A percentile compares a stretch with the other conserved stretches of the same genome.
Conservation (phyloP, 2,329 filamentous ascomycete species). For the Mariannaea sp. region DNA sequence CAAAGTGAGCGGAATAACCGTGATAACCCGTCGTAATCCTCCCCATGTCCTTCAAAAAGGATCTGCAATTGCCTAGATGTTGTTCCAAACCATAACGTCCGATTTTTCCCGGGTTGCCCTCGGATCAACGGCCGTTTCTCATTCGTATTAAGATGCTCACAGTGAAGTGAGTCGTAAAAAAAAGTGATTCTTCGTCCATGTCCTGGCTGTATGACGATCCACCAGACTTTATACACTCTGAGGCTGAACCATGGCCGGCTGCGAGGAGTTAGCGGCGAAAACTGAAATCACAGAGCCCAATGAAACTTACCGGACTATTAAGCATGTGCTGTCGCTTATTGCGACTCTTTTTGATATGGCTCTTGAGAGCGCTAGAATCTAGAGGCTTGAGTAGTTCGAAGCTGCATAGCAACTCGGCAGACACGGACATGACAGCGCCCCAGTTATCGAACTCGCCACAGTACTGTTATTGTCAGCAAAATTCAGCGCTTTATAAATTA, state of each 20-base stretch:
- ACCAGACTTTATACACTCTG: constrained; percentile 56
- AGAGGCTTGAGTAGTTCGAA: constrained; percentile 96
- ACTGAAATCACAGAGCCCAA: not conserved
- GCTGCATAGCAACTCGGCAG: constrained; percentile 88
- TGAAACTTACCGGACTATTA: constrained; percentile 84
- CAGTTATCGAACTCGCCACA: constrained; percentile 99
- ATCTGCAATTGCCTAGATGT: constrained; percentile 26
- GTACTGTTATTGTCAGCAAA: constrained; percentile 65
- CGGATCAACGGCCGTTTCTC: constrained; percentile 27
- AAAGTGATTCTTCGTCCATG: constrained; percentile 26
- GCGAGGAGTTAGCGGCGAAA: constrained; percentile 17
- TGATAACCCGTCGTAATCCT: constrained; percentile 25
- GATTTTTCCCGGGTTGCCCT: constrained; percentile 32
- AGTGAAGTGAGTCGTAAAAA: constrained; percentile 8
- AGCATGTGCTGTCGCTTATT: constrained; percentile 94
- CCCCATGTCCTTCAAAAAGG: constrained; percentile 20
- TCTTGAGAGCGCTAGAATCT: constrained; percentile 95
- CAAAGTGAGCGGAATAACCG: constrained; percentile 27
- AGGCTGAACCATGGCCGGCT: constrained; percentile 61
- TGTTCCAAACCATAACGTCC: constrained; percentile 25
- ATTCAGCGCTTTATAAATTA: not conserved
- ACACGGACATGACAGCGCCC: constrained; percentile 99
- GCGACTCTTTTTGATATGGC: constrained; percentile 96
- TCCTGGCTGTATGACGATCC: constrained; percentile 22
- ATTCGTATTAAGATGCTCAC: constrained; percentile 13